Evolutionary conservation across 2,329 filamentous ascomycete species (phyloP).

Genomic region (Cercospora sojina): DNA sequence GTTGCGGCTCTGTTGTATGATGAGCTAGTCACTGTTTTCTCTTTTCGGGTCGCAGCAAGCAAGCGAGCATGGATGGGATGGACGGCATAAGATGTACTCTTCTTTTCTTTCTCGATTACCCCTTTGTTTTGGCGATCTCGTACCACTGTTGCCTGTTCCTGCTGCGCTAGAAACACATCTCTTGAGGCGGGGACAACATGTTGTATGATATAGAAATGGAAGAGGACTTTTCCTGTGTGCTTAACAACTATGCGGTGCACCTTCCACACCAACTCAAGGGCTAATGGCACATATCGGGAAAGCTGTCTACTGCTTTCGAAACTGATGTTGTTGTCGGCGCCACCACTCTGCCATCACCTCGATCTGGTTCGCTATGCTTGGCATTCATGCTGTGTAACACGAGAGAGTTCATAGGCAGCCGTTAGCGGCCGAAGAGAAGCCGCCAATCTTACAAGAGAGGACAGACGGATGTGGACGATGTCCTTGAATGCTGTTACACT

Average conservation of each 20-base stretch:
- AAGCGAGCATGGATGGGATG: neutral
- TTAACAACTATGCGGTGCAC: too few species aligned
- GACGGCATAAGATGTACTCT: neutral
- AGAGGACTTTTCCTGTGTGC: neutral
- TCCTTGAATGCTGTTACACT: neutral
- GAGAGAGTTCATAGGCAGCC: constrained; percentile 3
- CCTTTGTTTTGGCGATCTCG: neutral
- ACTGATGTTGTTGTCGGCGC: neutral
- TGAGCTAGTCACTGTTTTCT: neutral
- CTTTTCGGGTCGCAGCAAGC: neutral
- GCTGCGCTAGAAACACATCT: neutral
- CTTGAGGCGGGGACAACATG: neutral
- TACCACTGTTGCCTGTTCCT: neutral
- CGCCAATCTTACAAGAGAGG: neutral
- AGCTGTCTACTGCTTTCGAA: neutral
- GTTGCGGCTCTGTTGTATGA: neutral
- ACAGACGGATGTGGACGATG: neutral
- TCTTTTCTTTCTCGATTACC: neutral
- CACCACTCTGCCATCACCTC: neutral
- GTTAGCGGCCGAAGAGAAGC: constrained; percentile 2
- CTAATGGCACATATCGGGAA: too few species aligned
- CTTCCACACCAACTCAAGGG: too few species aligned
- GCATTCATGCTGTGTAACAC: constrained; percentile 2
- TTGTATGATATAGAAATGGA: neutral
- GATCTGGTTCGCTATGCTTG: neutral